A percentile compares a stretch with the other conserved stretches of the same genome.
phyloP scores from a whole-genome alignment of 192 early-diverging fungal genomes.

The Phlyctochytrium arcticum region DNA sequence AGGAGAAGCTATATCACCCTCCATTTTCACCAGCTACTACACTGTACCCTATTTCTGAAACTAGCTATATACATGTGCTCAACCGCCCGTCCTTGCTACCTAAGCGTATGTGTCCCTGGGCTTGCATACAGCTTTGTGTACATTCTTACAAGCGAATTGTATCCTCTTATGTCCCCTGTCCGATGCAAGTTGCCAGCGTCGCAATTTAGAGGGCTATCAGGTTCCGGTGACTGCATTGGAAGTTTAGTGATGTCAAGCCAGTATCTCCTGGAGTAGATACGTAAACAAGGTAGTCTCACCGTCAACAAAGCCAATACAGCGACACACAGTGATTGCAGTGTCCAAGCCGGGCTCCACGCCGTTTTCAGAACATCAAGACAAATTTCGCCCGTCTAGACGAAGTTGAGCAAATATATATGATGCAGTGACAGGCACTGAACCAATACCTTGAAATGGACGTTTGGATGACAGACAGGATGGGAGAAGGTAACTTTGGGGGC shows the following conservation, averaged over 20 bases:
- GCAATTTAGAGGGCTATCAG: conserved; percentile 87
- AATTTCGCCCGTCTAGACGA: conserved; percentile 85
- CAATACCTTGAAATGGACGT: conserved; percentile 87
- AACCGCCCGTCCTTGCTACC: too few relatives aligned
- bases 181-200: conserved; percentile 92
- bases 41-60: too few relatives aligned
- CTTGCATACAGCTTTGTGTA: conserved; percentile 73
- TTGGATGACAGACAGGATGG: conserved; percentile 84
- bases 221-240: conserved; percentile 64
- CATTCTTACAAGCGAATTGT: conserved; percentile 81
- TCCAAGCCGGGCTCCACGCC: conserved; percentile 96
- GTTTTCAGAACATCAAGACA: conserved; percentile 93
- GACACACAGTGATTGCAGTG: conserved; percentile 75
- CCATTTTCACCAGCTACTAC: too few relatives aligned
- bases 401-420: neutral
- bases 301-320: conserved; percentile 82
- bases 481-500: conserved; percentile 72
- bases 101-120: neutral
- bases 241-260: too few relatives aligned
- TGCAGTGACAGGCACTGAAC: neutral
- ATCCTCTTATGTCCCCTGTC: conserved; percentile 81
- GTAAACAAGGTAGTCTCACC: conserved; percentile 15
- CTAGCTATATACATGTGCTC: too few relatives aligned
- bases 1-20: too few relatives aligned
- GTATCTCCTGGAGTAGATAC: neutral